Evolutionary conservation across 148 eudicot genomes (phyloP).

Genomic region (Cornus florida): DNA sequence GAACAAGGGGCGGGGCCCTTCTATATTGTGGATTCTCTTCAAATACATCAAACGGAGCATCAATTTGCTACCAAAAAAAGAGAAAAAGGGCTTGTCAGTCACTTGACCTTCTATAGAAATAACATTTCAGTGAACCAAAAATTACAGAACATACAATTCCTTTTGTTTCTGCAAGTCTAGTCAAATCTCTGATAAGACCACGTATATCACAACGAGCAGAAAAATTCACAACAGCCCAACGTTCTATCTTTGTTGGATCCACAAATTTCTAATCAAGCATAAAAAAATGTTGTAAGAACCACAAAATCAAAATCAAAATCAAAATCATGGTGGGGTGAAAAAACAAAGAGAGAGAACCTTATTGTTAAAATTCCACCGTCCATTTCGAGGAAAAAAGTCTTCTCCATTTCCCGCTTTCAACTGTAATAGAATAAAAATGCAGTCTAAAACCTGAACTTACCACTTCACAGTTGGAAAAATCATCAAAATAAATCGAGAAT

Average conservation of each 20-base stretch:
- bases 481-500: neutral
- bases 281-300: neutral
- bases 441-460: neutral
- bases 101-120: neutral
- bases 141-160: conserved; percentile 67
- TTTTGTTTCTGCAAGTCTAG: conserved; percentile 61
- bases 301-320: neutral
- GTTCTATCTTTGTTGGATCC: conserved; percentile 64
- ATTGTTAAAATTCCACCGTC: conserved; percentile 91
- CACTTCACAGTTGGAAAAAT: neutral
- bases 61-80: conserved; percentile 44
- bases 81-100: neutral
- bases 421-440: conserved; percentile 31
- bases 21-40: conserved; percentile 71
- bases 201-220: conserved; percentile 76
- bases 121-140: neutral
- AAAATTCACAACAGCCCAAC: conserved; percentile 87
- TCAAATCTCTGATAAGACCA: conserved; percentile 61
- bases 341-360: conserved; percentile 46
- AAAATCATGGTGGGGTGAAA: neutral
- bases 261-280: conserved; percentile 55
- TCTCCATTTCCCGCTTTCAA: conserved; percentile 80
- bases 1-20: conserved; percentile 78
- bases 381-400: conserved; percentile 83
- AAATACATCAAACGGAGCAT: conserved; percentile 70